Evolutionary conservation across 2,329 filamentous ascomycete species (phyloP), one percentile per base, ranked within the genome.

Genomic region (Cephalotrichum gorgonifer): DNA sequence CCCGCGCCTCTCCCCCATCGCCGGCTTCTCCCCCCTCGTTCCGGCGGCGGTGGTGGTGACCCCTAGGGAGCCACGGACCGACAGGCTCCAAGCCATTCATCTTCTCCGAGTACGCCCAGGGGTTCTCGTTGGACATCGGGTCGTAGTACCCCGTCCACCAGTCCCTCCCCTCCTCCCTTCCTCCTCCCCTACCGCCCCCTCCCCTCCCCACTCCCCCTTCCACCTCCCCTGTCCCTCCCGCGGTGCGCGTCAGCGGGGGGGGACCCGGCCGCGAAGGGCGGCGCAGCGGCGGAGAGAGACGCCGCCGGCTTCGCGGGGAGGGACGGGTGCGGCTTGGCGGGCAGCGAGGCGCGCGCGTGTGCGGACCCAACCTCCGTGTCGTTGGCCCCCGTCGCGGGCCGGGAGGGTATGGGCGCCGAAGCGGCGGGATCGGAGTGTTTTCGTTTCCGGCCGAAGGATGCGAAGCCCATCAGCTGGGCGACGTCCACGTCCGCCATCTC

Each of bases 121-220:
- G 86, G 60, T 90, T 87, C 60, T 82, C 73, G 56, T 87, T 79
- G 53, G 83, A 86, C 51, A 71, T 74, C 0, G 78, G 75, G 51
- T 86, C 76, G 62, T 88, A 89, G 62, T 86, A 87, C 31, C 73
- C 79, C 35, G 74, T 66, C 63, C 83, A 86, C 70, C 83, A 86
- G 44, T 38, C 41, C 54, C 48, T 46, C 43, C 30, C 72, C 69
- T 38, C 42, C 14, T 46, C 62, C 63, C 33, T 72, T 62, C 3
- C 68, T 67, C 27, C 58, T 51, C 42, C 53, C 54, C 12, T 17
- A 28, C 26, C 20, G 41, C 5, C 9, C 25, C 22, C 15, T 15
- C 12, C 25, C 23, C 26, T 38, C 15, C 8, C 8, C 30, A 33
- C 30, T 15, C 30, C 8, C 15, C 30, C 30, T 33, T 8, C 33